Base-by-base conservation (phyloP, 2,329 filamentous ascomycete species). In the Ophiocordyceps camponoti-floridani region DNA sequence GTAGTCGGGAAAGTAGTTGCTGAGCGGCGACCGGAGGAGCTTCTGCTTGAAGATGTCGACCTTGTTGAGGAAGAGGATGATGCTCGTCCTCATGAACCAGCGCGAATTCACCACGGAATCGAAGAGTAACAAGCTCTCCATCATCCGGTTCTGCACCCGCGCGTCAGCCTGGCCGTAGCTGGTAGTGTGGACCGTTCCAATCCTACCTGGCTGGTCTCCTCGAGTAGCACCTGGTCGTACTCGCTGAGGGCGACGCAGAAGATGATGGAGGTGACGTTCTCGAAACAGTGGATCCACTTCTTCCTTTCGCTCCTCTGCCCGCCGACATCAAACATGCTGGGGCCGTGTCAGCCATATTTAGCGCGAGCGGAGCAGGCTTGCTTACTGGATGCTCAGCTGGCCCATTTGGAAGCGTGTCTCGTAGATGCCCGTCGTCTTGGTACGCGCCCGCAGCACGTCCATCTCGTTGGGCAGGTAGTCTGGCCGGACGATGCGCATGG, bases 221-320 rank as follows among this genome's bases (percentile, higher is more conserved):
- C 91, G 38, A 98, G 70, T 45, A 98, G 69, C 5, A 95, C 89
- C 65, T 98, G 91, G 58, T 98, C 91, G 61, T 98, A 98, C 65
- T 98, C 91, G 67, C 88, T 96, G 54, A 98, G 68, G 14, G 91
- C 91, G 49, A 98, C 91, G 58, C 91, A 98, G 65, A 98, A 98
- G 53, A 98, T 98, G 62, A 98, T 98, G 4, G 91, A 96, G 40
- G 91, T 98, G 56, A 98, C 91, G 56, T 96, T 96, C 63, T 98
- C 91, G 62, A 98, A 98, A 68, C 91, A 98, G 66, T 98, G 91
- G 59, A 98, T 98, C 91, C 91, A 98, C 68, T 98, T 98, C 71
- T 98, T 98, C 50, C 91, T 77, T 65, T 98, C 91, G 62, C 89
- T 96, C 59, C 91, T 73, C 65, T 98, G 91, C 23, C 91, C 91